Evolutionary conservation across 129 eudicot species (phyloP), one percentile per base, ranked within the genome.

Genomic region (Chrysanthemum makinoi): DNA sequence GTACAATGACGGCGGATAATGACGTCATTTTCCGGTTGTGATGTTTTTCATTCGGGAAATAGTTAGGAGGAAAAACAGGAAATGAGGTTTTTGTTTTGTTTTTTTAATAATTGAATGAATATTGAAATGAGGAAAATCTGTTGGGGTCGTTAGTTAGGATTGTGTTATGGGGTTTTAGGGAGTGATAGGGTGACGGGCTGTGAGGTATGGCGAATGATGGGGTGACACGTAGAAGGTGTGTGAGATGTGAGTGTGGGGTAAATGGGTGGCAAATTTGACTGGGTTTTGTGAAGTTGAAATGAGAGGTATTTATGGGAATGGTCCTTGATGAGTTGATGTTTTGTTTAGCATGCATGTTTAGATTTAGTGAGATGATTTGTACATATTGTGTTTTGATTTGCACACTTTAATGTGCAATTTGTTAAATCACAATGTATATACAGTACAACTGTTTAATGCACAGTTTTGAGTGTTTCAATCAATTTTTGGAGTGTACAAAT

Each of bases 1-100:
- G 4, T 12, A 18, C 13, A 14, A 78, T 78, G 77, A 71, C 52
- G 65, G 68, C 62, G 55, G 15, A 6, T 46, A 18, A 47, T 64
- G 77, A n/a, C 77, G 68, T 78, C 77, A 71, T 78, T 18, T 47
- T 12, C 72, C 82, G 82, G 82, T 54, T 72, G 77, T 72, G 55
- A 48, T 18, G 62, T 44, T 56, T 55, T 64, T 71, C 82, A 77
- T 77, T 72, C 74, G 80, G 80, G 28, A 46, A 50, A 72, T 15
- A 6, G 10, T 49, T 1, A 33, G 20, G 66, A 62, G 50, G 14
- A 62, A 24, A 43, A 15, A 16, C 66, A 44, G 62, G 28, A 33
- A 66, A 74, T 39, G 24, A 20, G 72, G 9, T 12, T 62, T 35
- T 18, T 30, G 6, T 39, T 6, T 28, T 28, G 0, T 3, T 3